Base-by-base conservation (phyloP, 2,329 filamentous ascomycete genomes). In the Didymella sp. region DNA sequence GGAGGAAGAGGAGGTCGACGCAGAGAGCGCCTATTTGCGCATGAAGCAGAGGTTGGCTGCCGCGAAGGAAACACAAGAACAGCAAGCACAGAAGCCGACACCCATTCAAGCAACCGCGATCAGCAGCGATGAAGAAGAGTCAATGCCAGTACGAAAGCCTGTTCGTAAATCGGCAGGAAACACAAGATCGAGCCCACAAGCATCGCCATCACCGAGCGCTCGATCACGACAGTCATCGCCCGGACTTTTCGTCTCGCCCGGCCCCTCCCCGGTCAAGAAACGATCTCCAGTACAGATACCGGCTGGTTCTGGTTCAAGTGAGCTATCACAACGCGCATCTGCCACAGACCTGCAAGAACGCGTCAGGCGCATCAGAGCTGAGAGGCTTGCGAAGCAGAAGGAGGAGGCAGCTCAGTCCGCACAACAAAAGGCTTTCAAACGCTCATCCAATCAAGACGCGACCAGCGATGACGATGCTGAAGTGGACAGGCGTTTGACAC, bases 361-460 rank as follows among this genome's bases (percentile, higher is more conserved):
- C 0, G 84, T 95, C 11, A 86, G 87, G 42, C 85, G 86, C 66
- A 95, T 94, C 70, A 85, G 87, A 46, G 83, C 87, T 60, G 89
- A 95, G 70, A 84, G 89, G 7, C 78, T 87, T 31, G 88, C 85
- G 4, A 86, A 82, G 48, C 89, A 95, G 85, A 84, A 19, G 82
- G 40, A 78, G 80, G 66, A 75, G 71, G 31, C 75, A 77, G 41
- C 47, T 21, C 49, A 60, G 24, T 63, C 79, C 76, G 68, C 74
- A 73, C 59, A 75, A 67, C 83, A 59, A 80, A 58, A 64, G 46
- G 19, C 53, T 1, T 55, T 66, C 50, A 56, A 67, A 61, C 63
- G 66, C n/a, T 58, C 54, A 41, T 35, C 37, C 27, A 60, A 19
- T 77, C 61, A 82, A n/a, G 82, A 83, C 7, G 82, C 82, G 3